phyloP scores from a whole-genome alignment of 2,329 filamentous ascomycete species.

The Stachybotrys chlorohalonatus region DNA sequence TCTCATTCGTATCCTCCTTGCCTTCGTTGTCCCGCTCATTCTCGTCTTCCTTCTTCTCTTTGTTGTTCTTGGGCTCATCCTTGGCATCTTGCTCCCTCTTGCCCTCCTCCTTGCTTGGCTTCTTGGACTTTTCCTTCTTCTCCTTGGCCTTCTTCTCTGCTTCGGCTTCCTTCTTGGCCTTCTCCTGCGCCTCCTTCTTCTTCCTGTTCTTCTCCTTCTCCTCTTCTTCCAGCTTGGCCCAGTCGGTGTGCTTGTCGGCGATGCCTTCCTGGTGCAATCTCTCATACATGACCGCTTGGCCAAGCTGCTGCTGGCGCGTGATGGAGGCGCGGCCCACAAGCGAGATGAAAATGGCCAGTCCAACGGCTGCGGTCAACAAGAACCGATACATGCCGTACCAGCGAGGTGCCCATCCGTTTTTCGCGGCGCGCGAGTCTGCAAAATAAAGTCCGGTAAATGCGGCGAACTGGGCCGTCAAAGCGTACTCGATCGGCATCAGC shows the following conservation, averaged over 20 bases:
- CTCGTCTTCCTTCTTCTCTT: conserved; percentile 7
- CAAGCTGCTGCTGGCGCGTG: conserved; percentile 21
- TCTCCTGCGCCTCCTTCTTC: conserved; percentile 17
- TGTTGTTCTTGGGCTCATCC: conserved; percentile 5
- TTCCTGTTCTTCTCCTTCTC: conserved; percentile 21
- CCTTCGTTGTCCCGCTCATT: conserved; percentile 3
- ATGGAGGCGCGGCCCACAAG: conserved; percentile 78
- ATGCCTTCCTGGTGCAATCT: conserved; percentile 25
- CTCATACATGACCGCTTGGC: conserved; percentile 24
- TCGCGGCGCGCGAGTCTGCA: conserved; percentile 64
- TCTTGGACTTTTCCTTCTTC: conserved; percentile 1
- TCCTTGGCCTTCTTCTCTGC: conserved; percentile 5
- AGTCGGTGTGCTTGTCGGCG: conserved; percentile 30
- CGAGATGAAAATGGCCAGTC: conserved; percentile 69
- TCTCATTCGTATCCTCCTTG: conserved; percentile 4
- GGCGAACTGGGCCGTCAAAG: conserved; percentile 75
- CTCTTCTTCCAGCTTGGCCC: conserved; percentile 33
- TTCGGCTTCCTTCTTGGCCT: conserved; percentile 4
- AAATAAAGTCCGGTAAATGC: conserved; percentile 84
- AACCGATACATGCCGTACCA: conserved; percentile 93
- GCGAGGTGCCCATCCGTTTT: conserved; percentile 66
- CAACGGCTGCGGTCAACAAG: conserved; percentile 83
- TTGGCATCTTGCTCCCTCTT: neutral
- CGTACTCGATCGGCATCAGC: conserved; percentile 74
- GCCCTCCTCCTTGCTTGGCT: neutral